A percentile compares a stretch with the other conserved stretches of the same genome.
phyloP scores from a whole-genome alignment of 345 rosid species.

The Excoecaria agallocha region DNA sequence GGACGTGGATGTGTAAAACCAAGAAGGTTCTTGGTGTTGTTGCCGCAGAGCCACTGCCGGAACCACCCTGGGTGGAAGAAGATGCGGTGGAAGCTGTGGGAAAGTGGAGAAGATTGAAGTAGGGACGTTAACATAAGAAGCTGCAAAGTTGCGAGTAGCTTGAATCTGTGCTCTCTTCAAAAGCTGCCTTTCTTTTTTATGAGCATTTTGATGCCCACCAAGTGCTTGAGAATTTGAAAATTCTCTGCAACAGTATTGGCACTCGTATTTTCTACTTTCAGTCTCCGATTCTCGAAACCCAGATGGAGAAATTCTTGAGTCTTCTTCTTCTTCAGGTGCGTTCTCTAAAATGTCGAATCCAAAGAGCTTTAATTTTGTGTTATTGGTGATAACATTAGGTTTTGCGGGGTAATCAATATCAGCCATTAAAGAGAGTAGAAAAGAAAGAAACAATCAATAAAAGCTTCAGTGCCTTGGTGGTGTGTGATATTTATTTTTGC shows the following conservation, averaged over 20 bases:
- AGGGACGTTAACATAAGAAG: slow-evolving; percentile 9
- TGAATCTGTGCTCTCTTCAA: slow-evolving; percentile 27
- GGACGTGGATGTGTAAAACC: slow-evolving; percentile 11
- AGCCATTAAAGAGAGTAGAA: slow-evolving; percentile 26
- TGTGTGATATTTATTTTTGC: not conserved
- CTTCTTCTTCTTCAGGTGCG: not conserved
- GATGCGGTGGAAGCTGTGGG: slow-evolving; percentile 1
- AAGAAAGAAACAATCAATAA: not conserved
- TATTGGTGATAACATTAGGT: slow-evolving; percentile 24
- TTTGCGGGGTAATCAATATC: slow-evolving; percentile 24
- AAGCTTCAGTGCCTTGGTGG: not conserved
- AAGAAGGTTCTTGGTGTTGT: slow-evolving; percentile 8
- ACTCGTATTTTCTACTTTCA: slow-evolving; percentile 22
- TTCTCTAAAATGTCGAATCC: slow-evolving; percentile 54
- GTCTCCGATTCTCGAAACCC: slow-evolving; percentile 25
- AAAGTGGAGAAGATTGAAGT: slow-evolving; percentile 19
- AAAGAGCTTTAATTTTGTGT: slow-evolving; percentile 52
- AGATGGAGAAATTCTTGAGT: slow-evolving; percentile 14
- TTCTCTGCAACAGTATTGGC: slow-evolving; percentile 28
- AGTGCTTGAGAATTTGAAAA: slow-evolving; percentile 30
- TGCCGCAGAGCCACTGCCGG: not conserved
- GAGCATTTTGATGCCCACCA: slow-evolving; percentile 33
- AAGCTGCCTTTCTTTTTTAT: slow-evolving; percentile 31
- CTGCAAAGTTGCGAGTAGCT: slow-evolving; percentile 20
- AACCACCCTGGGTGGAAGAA: not conserved